Base-by-base conservation (phyloP, 2,329 filamentous ascomycete genomes). In the Alternaria sp. region DNA sequence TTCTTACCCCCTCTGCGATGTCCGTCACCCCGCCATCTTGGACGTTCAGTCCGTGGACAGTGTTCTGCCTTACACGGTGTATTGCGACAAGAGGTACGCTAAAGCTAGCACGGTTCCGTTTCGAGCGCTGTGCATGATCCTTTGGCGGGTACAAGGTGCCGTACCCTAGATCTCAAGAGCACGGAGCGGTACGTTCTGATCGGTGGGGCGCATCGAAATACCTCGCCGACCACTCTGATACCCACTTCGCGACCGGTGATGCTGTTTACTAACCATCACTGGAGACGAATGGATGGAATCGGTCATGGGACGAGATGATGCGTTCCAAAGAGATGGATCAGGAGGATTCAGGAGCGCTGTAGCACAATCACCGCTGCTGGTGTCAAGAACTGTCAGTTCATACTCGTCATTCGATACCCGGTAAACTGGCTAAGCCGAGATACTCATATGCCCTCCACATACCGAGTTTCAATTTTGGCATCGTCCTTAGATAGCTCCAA, bases 61-160 rank as follows among this genome's bases (percentile, higher is more conserved):
- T 11, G 21, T 44, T 23, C 23, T 54, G 32, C 52, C n/a, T 53
- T 44, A n/a, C n/a, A n/a, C n/a, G n/a, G n/a, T n/a, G n/a, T n/a
- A 1, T 52, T 15, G 30, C 23, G 23, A 54, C 23, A 8, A 44
- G 23, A 54, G 60, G 55, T 45, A 59, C 60, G 57, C 56, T 46
- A 62, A 17, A 36, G 49, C 43, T 59, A 46, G 25, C 53, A 46
- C 51, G 43, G 19, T 62, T 62, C 60, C 60, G 52, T 50, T 62
- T 62, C 49, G 30, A 59, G 55, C 60, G 43, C 17, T 62, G 43
- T 59, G 60, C 60, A 59, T 53, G 13, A 59, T 47, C 55, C 44
- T 28, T 36, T 44, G 21, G 17, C 60, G 55, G 55, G 17, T 59
- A 54, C 60, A 54, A 21, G 28, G 12, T 59, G 25, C 59, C 59